Base-by-base conservation (phyloP, 1,284 basidiomycete species). In the Termitomyces sp. region DNA sequence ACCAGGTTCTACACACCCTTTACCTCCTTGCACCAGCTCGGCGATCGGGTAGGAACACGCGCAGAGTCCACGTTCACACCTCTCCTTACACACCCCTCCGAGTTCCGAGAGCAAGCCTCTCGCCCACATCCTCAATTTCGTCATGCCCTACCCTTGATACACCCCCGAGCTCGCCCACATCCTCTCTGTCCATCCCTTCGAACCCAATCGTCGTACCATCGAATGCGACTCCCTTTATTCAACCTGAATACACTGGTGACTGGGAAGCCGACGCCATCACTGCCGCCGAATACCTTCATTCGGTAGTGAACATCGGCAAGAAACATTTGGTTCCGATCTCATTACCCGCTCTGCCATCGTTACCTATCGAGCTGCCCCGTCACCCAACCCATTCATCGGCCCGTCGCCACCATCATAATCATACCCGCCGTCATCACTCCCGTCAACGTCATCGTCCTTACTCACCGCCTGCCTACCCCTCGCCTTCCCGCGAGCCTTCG, bases 241-340 rank as follows among this genome's bases (percentile, higher is more conserved):
- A 24, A 24, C 21, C 21, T 3, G 3, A 5, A 30, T 49, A 46
- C 21, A 59, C 55, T 3, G 55, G 57, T n/a, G 45, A 57, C 26
- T 58, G 59, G 59, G 45, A 46, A n/a, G 14, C 34, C 1, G 57
- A 60, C 28, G 54, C 50, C 3, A 38, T 50, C 5, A 38, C 56
- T n/a, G 11, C 45, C 1, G 24, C 8, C 1, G 34, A 46, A 8
- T 46, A n/a, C 39, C 49, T 16, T 26, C 39, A 19, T 24, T 46
- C 6, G 4, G 31, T 4, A 40, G 26, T 35, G n/a, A 34, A 47
- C 46, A 13, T 31, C 46, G 24, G 47, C 52, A n/a, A 21, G 45
- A n/a, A 31, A 34, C 26, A 14, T 10, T 42, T 33, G 3, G n/a
- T 43, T 0, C 24, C 24, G 3, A 6, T 31, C 2, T 8, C 43